Percentiles rank a stretch among this genome's conserved stretches.
phyloP scores from a whole-genome alignment of 169 alveolate species.

The Perkinsus marinus region DNA sequence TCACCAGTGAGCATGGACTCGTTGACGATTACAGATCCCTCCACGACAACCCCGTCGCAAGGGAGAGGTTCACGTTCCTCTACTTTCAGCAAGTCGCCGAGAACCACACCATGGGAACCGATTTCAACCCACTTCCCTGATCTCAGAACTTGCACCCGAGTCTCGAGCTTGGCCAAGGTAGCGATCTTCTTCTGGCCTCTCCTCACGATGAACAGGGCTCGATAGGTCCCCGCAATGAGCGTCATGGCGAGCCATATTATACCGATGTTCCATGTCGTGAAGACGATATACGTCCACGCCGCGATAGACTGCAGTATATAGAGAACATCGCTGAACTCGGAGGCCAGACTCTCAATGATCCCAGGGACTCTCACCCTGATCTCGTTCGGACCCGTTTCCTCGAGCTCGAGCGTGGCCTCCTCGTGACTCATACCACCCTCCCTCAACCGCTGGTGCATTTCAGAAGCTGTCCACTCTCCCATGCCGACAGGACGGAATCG shows the following conservation, averaged over 20 bases:
- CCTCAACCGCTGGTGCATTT: background rate
- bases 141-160: background rate
- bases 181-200: background rate
- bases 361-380: background rate
- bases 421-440: background rate
- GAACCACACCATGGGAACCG: background rate
- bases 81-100: background rate
- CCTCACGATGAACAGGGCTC: background rate
- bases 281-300: background rate
- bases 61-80: background rate
- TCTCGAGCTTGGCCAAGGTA: background rate
- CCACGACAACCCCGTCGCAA: background rate
- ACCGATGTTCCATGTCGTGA: background rate
- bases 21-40: background rate
- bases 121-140: background rate
- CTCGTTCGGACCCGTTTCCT: background rate
- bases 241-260: background rate
- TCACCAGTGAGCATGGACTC: background rate
- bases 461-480: background rate
- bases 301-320: background rate
- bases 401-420: background rate
- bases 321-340: background rate
- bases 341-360: background rate
- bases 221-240: background rate
- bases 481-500: background rate